phyloP scores from a whole-genome alignment of 805 yeast genomes.

The Pichia thaimueangensis region DNA sequence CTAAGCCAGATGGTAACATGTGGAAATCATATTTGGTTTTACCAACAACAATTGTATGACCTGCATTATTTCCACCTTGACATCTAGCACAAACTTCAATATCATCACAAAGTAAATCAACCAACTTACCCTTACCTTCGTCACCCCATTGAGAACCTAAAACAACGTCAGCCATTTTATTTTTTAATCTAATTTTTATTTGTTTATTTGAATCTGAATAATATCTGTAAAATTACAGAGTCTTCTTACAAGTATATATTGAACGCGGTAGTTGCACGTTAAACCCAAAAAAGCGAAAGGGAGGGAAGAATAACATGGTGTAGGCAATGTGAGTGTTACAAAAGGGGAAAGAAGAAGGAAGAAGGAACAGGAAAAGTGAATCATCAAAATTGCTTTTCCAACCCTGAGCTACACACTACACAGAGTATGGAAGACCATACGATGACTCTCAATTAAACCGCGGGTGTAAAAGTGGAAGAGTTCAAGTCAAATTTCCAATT shows the following conservation, averaged over 20 bases:
- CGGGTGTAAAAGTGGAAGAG: too few relatives aligned
- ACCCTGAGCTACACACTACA: too few relatives aligned
- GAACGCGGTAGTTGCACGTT: constrained; percentile 6
- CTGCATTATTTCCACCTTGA: constrained; percentile 99
- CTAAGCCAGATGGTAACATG: constrained; percentile 97
- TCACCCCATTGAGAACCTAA: constrained; percentile 99
- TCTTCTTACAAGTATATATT: neutral
- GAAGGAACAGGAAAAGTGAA: neutral
- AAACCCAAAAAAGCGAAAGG: neutral
- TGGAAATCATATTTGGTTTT: constrained; percentile 92
- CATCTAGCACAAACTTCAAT: constrained; percentile 97
- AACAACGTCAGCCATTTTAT: constrained; percentile 77
- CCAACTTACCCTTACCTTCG: constrained; percentile 98
- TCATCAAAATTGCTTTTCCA: too few relatives aligned
- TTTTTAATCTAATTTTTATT: neutral
- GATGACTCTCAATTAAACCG: too few relatives aligned
- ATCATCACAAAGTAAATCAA: constrained; percentile 88
- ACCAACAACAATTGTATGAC: constrained; percentile 94
- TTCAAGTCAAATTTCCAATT: too few relatives aligned
- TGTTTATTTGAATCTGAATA: neutral
- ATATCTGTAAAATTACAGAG: neutral
- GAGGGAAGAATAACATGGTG: neutral
- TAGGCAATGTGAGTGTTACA: too few relatives aligned
- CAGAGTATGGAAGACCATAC: too few relatives aligned
- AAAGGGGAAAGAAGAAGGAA: neutral